Evolutionary conservation across 345 rosid species (phyloP).

Genomic region (Eucalyptus pumila): DNA sequence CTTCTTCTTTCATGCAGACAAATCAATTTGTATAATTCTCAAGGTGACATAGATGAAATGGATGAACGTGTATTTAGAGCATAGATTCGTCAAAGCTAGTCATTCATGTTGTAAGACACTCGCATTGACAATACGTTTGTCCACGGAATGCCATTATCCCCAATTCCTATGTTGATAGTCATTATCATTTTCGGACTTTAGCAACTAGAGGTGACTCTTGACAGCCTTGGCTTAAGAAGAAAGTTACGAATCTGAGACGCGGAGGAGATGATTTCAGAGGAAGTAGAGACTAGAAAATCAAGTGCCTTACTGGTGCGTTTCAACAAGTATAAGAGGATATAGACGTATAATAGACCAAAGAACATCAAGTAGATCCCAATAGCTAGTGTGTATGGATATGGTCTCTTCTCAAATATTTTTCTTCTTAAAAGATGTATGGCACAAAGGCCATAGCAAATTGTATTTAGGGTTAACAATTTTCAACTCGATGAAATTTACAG

Average conservation of each 20-base stretch:
- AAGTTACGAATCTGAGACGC: background rate
- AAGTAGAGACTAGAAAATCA: background rate
- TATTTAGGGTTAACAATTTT: too few relatives aligned
- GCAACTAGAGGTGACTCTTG: background rate
- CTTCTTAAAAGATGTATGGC: too few relatives aligned
- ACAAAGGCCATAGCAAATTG: too few relatives aligned
- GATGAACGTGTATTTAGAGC: background rate
- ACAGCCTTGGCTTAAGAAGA: background rate
- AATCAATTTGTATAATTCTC: background rate
- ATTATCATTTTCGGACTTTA: background rate
- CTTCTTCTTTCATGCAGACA: background rate
- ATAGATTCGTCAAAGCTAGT: background rate
- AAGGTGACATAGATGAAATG: background rate
- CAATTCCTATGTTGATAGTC: background rate
- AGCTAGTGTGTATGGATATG: too few relatives aligned
- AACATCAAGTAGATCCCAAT: too few relatives aligned
- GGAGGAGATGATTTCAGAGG: background rate
- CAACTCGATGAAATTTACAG: too few relatives aligned
- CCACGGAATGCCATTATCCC: background rate
- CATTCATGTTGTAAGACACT: background rate
- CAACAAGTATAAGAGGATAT: background rate
- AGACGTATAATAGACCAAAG: background rate
- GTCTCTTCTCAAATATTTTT: too few relatives aligned
- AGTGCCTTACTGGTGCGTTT: background rate
- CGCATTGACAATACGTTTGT: background rate